These are phyloP conservation scores for Isabelozyma pseudorhagii DNA, from an alignment of 805 yeast species.

Conservation along the genomic window DNA sequence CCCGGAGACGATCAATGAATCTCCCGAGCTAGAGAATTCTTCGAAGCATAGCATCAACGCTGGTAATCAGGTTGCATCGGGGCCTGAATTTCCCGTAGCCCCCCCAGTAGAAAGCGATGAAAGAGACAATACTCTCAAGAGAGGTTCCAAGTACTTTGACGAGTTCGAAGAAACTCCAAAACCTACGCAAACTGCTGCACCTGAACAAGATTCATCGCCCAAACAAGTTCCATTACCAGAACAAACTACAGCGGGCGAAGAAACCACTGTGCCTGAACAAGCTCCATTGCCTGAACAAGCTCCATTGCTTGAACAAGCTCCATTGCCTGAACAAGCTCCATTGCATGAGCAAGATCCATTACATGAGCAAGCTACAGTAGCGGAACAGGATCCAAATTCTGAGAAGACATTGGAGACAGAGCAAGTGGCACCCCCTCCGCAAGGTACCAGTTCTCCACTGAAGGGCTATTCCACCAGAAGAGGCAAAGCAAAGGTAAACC, in stretches of 20 bases:
- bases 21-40: slow-evolving; percentile 7
- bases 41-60: neutral
- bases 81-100: neutral
- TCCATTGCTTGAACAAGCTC: neutral
- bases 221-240: neutral
- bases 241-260: neutral
- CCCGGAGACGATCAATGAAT: slow-evolving; percentile 10
- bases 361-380: too few relatives aligned
- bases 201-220: neutral
- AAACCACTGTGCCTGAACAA: too few relatives aligned
- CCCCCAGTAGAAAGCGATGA: neutral
- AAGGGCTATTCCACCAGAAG: neutral
- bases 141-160: neutral
- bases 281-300: neutral
- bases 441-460: slow-evolving; percentile 9
- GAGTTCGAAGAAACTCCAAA: neutral
- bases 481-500: slow-evolving; percentile 17
- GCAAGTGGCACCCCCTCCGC: neutral
- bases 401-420: too few relatives aligned
- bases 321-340: too few relatives aligned
- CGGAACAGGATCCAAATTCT: too few relatives aligned
- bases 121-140: slow-evolving; percentile 1
- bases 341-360: too few relatives aligned
- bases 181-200: neutral
- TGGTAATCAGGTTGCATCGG: neutral